Percentiles rank a stretch among this genome's conserved stretches.
Conservation (phyloP, 768 basidiomycete genomes). For the Imleria badia region DNA sequence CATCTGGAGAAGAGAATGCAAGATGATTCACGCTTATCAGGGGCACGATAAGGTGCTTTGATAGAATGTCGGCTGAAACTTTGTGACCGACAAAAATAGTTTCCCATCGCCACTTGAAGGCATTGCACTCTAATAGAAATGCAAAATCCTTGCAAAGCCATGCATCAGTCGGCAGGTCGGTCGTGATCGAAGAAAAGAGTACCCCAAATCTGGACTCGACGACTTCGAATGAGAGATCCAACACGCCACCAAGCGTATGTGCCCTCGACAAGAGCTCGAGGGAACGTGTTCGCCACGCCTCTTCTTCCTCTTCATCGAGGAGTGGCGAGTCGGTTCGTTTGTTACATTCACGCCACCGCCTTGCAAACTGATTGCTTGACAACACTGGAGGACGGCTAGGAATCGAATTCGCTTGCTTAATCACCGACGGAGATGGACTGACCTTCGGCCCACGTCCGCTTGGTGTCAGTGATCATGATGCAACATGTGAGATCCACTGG, state of each 20-base stretch:
- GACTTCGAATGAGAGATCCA: slow-evolving; percentile 58
- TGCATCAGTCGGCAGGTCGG: slow-evolving; percentile 12
- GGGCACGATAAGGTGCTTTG: slow-evolving; percentile 75
- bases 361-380: slow-evolving; percentile 55
- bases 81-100: slow-evolving; percentile 62
- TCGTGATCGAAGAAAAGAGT: slow-evolving; percentile 10
- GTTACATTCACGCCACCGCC: slow-evolving; percentile 71
- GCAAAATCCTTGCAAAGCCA: slow-evolving; percentile 57
- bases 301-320: slow-evolving; percentile 46
- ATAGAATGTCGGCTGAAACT: slow-evolving; percentile 68
- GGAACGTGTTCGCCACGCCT: slow-evolving; percentile 56
- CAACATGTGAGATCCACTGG: slow-evolving; percentile 56
- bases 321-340: slow-evolving; percentile 28
- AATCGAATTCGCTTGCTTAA: slow-evolving; percentile 20
- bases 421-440: slow-evolving; percentile 18
- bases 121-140: slow-evolving; percentile 55
- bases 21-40: slow-evolving; percentile 71
- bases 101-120: slow-evolving; percentile 82
- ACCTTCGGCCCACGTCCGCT: slow-evolving; percentile 77
- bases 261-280: slow-evolving; percentile 55
- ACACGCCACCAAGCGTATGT: slow-evolving; percentile 63
- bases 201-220: slow-evolving; percentile 61
- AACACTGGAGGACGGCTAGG: slow-evolving; percentile 41
- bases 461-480: slow-evolving; percentile 73
- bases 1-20: slow-evolving; percentile 60